Evolutionary conservation across 768 basidiomycete genomes (phyloP).

Genomic region (Auricularia heimuer): DNA sequence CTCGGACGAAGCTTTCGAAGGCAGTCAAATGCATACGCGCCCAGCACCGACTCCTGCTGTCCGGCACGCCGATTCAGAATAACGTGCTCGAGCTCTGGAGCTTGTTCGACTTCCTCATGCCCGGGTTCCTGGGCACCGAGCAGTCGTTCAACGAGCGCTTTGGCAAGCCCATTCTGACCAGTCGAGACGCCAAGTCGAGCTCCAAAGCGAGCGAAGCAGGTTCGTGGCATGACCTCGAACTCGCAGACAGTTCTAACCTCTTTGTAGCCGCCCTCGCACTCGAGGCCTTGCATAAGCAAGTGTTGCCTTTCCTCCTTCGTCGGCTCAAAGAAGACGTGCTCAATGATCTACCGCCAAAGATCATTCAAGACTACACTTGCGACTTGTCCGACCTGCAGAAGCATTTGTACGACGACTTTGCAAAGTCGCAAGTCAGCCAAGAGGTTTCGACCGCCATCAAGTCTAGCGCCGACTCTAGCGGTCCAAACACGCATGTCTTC

Average conservation of each 20-base stretch:
- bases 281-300: slow-evolving; percentile 96
- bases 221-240: slow-evolving; percentile 18
- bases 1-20: slow-evolving; percentile 94
- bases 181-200: slow-evolving; percentile 78
- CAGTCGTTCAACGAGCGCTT: slow-evolving; percentile 90
- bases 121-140: slow-evolving; percentile 96
- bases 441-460: slow-evolving; percentile 59
- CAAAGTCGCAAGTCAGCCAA: slow-evolving; percentile 59
- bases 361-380: slow-evolving; percentile 99
- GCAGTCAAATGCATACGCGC: slow-evolving; percentile 87
- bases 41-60: slow-evolving; percentile 88
- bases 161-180: slow-evolving; percentile 89
- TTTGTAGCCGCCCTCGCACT: slow-evolving; percentile 77
- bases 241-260: slow-evolving; percentile 1
- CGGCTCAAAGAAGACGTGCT: slow-evolving; percentile 96
- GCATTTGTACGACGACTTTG: slow-evolving; percentile 88
- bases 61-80: slow-evolving; percentile 98
- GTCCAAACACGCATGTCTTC: slow-evolving; percentile 80
- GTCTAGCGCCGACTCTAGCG: slow-evolving; percentile 25
- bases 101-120: slow-evolving; percentile 98
- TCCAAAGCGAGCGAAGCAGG: slow-evolving; percentile 91
- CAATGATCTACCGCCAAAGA: slow-evolving; percentile 93
- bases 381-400: slow-evolving; percentile 94
- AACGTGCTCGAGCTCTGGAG: slow-evolving; percentile 98
- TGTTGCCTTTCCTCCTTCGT: slow-evolving; percentile 93